These are phyloP conservation scores for Haematococcus lacustris DNA, from an alignment of 139 green algal genomes.

Conservation along the genomic window DNA sequence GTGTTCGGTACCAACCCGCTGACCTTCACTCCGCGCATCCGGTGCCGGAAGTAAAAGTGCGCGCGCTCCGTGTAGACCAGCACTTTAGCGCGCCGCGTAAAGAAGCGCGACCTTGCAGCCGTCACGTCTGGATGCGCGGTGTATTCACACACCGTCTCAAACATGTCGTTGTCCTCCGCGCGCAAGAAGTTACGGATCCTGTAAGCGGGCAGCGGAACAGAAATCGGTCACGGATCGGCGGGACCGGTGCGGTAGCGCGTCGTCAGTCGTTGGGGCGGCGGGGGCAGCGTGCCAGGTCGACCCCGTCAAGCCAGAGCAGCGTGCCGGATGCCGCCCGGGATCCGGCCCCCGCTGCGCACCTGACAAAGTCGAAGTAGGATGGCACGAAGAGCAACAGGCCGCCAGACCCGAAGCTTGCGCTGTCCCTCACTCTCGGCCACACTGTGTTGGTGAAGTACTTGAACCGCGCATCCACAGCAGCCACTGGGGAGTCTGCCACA, in stretches of 20 bases:
- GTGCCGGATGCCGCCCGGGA: too few relatives aligned
- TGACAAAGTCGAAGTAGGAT: constrained; percentile 95
- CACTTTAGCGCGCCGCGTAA: constrained; percentile 56
- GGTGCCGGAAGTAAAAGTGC: constrained; percentile 88
- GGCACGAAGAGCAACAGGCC: constrained; percentile 75
- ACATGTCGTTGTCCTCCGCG: constrained; percentile 39
- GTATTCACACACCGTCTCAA: constrained; percentile 76
- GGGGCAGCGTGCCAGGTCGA: too few relatives aligned
- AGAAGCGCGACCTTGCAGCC: constrained; percentile 54
- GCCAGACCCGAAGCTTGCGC: constrained; percentile 16
- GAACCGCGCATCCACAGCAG: constrained; percentile 66
- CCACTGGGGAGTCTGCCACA: constrained; percentile 13
- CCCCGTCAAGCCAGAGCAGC: too few relatives aligned
- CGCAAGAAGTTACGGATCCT: constrained; percentile 57
- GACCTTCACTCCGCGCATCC: constrained; percentile 70
- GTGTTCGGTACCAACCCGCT: neutral
- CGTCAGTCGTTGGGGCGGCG: too few relatives aligned
- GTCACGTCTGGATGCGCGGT: constrained; percentile 54
- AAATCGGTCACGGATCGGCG: too few relatives aligned
- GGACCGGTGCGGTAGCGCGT: too few relatives aligned
- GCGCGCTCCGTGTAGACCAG: constrained; percentile 91
- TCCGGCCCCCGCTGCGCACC: constrained; percentile 21
- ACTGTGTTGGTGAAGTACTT: constrained; percentile 71
- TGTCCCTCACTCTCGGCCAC: constrained; percentile 70
- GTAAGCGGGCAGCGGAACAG: constrained; percentile 1